Evolutionary conservation across 176 grass and related monocot genomes (phyloP), one percentile per base, ranked within the genome.

Genomic region (Raddia distichophylla): DNA sequence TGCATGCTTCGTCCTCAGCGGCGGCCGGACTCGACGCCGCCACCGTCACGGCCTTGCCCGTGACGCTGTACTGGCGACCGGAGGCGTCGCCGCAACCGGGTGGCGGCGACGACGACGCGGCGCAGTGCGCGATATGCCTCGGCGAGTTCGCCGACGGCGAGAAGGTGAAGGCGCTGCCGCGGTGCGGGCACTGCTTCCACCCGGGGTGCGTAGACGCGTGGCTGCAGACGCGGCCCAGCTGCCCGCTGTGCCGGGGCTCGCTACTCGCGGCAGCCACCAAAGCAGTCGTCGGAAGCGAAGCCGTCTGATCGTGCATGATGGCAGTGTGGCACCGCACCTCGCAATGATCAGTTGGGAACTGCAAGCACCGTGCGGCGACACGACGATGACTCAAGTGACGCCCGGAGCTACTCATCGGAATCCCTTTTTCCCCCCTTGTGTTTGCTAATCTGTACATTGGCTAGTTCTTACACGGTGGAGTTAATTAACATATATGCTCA

Each of bases 71-170:
- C 82, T 56, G 47, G 12, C n/a, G 44, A 7, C 62, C 14, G 5
- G 37, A 0, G 22, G 64, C 3, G 15, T 0, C 6, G 40, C 8
- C 7, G 27, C 27, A 27, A 27, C 27, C 27, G 27, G 27, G 27
- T 27, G 33, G 6, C 4, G 49, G 60, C 12, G 53, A 20, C 8
- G 72, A 51, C 17, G 64, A 17, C 19, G 76, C 42, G 61, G 70
- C 35, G 81, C 57, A 84, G 76, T 87, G 89, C 85, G 11, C 89
- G 64, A 87, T 91, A 79, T 90, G 87, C 64, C 82, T 89, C 18
- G 82, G 87, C 22, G 87, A 81, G 77, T 81, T 59, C 56, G 77
- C 5, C 18, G 82, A 81, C 3, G 64, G 82, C 64, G 82, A 85
- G 48, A 69, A 70, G 71, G 77, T 89, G 77, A 85, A 71, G 77